These are phyloP conservation scores for Chytridiales sp. DNA, from an alignment of 371 early-diverging fungal species.

Conservation along the genomic window DNA sequence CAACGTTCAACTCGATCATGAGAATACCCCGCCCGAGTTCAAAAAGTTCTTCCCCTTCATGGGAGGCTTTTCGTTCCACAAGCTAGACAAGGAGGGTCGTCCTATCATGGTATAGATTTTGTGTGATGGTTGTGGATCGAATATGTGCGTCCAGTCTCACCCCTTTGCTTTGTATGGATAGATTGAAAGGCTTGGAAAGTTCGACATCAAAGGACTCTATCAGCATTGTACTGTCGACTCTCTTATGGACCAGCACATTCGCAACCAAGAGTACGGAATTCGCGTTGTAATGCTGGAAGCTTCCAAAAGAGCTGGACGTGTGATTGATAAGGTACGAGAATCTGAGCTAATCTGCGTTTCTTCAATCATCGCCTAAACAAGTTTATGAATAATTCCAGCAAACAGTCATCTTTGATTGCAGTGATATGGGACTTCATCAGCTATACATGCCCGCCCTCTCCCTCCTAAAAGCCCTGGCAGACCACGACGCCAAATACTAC, in stretches of 20 bases:
- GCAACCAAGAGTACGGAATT: constrained; percentile 74
- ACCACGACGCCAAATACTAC: constrained; percentile 78
- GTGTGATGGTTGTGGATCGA: too few species aligned
- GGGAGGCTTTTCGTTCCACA: constrained; percentile 82
- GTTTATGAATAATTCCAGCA: constrained; percentile 40
- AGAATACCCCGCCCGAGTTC: constrained; percentile 59
- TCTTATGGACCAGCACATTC: constrained; percentile 69
- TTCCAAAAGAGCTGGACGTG: constrained; percentile 60
- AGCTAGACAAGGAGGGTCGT: constrained; percentile 74
- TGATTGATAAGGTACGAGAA: constrained; percentile 53
- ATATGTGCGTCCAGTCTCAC: too few species aligned
- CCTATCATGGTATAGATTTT: constrained; percentile 84
- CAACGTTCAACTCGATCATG: background rate
- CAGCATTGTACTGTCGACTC: constrained; percentile 62
- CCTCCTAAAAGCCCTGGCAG: constrained; percentile 70
- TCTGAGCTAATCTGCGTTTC: background rate
- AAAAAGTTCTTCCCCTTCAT: constrained; percentile 69
- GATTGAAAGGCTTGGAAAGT: constrained; percentile 73
- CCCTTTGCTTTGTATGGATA: too few species aligned
- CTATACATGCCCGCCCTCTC: constrained; percentile 75
- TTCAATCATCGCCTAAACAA: background rate
- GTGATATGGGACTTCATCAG: constrained; percentile 73
- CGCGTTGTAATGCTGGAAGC: constrained; percentile 72
- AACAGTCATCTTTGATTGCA: constrained; percentile 81
- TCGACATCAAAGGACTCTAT: constrained; percentile 72